Evolutionary conservation across 2,329 filamentous ascomycete species (phyloP).

Genomic region (Biscogniauxia mediterranea): DNA sequence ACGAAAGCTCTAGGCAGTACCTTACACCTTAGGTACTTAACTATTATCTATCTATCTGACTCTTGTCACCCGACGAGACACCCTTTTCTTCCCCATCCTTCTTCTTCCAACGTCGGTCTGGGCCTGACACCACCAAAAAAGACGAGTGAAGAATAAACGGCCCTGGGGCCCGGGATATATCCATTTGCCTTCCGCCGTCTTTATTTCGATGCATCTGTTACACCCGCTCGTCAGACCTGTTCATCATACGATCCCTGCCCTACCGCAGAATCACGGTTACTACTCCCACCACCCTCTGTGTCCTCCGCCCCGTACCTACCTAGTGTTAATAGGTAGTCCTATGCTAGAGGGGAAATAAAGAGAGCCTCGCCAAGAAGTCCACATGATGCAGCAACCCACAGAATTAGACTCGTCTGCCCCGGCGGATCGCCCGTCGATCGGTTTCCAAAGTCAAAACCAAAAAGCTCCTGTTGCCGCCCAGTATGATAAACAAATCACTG

Average conservation of each 20-base stretch:
- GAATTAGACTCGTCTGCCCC: constrained; percentile 22
- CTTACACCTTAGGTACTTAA: too few species aligned
- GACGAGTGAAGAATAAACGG: too few species aligned
- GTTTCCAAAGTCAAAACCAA: constrained; percentile 15
- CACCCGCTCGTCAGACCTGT: not conserved
- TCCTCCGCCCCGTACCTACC: not conserved
- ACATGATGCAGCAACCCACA: constrained; percentile 19
- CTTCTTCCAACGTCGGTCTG: not conserved
- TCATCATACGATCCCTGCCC: not conserved
- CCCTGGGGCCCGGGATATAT: not conserved
- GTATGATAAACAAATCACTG: not conserved
- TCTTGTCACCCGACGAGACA: not conserved
- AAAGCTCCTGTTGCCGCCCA: constrained; percentile 3
- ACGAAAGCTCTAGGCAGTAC: not conserved
- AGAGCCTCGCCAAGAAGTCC: constrained; percentile 5
- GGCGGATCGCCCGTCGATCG: constrained; percentile 20
- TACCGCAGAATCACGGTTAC: not conserved
- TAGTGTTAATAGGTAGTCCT: not conserved
- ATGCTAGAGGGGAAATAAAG: constrained; percentile 1
- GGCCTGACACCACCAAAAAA: not conserved
- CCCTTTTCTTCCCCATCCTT: too few species aligned
- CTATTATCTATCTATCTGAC: not conserved
- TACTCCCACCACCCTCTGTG: not conserved
- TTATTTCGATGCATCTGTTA: not conserved
- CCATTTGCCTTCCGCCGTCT: not conserved